phyloP scores from a whole-genome alignment of 176 grass and related monocot species.

The Bonia amplexicaulis region DNA sequence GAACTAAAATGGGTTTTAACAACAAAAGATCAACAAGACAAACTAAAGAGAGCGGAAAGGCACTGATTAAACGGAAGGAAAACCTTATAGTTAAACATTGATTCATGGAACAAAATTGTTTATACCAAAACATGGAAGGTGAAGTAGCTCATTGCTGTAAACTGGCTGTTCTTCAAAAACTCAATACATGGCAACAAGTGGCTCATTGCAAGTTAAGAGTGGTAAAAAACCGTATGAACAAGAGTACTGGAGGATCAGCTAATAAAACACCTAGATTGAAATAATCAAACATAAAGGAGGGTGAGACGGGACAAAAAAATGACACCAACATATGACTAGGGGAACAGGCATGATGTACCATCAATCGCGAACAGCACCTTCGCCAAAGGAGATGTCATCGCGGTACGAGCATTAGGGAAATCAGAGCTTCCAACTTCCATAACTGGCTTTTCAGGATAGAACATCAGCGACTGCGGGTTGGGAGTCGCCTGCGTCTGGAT shows the following conservation, averaged over 20 bases:
- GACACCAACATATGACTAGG: not conserved
- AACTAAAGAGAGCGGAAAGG: not conserved
- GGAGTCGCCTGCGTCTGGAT: slow-evolving; percentile 92
- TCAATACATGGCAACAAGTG: not conserved
- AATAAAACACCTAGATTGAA: not conserved
- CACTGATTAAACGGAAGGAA: not conserved
- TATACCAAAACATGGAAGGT: not conserved
- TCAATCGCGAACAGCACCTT: slow-evolving; percentile 79
- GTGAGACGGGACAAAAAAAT: not conserved
- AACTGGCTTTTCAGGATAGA: slow-evolving; percentile 86
- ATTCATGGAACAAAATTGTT: not conserved
- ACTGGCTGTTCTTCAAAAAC: not conserved
- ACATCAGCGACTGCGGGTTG: slow-evolving; percentile 92
- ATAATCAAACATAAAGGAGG: not conserved
- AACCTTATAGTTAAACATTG: not conserved
- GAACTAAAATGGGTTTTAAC: not conserved
- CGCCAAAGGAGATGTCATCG: slow-evolving; percentile 81
- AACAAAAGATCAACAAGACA: not conserved
- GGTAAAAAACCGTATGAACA: not conserved
- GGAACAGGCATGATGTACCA: slow-evolving; percentile 38
- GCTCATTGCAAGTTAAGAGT: not conserved
- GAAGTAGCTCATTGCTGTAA: not conserved
- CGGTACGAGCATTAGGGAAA: slow-evolving; percentile 72
- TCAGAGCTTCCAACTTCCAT: slow-evolving; percentile 97
- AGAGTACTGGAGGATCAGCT: not conserved